Conservation (phyloP, 2,329 filamentous ascomycete species). For the Fusarium pseudoanthophilum region DNA sequence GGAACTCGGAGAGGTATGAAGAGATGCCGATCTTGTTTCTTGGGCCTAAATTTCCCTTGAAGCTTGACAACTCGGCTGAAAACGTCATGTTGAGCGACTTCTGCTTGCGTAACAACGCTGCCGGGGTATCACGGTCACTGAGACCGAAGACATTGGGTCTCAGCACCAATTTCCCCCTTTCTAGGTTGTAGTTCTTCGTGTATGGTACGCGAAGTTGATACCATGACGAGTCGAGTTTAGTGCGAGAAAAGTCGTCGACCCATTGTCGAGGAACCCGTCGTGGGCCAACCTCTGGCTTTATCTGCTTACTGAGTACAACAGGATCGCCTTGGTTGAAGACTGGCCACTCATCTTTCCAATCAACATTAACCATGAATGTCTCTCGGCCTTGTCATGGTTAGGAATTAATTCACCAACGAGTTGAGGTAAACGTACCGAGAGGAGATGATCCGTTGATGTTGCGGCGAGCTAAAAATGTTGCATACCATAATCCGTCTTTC, state of each 20-base stretch:
- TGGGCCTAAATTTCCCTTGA: not conserved
- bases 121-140: not conserved
- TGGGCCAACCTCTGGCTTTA: not conserved
- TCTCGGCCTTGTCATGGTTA: not conserved
- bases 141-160: not conserved
- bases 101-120: not conserved
- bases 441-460: not conserved
- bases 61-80: not conserved
- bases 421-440: not conserved
- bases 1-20: not conserved
- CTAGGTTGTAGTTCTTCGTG: not conserved
- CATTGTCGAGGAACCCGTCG: not conserved
- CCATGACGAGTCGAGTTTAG: not conserved
- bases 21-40: not conserved
- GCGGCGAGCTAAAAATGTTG: not conserved
- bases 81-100: not conserved
- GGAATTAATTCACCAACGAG: accelerated
- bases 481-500: not conserved
- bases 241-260: not conserved
- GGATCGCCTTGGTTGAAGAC: not conserved
- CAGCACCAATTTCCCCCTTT: not conserved
- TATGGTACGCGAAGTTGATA: not conserved
- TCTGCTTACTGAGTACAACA: not conserved
- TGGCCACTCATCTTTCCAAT: not conserved
- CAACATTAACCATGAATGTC: not conserved